Base-by-base conservation (phyloP, 768 basidiomycete genomes). In the Clavaria fumosa region DNA sequence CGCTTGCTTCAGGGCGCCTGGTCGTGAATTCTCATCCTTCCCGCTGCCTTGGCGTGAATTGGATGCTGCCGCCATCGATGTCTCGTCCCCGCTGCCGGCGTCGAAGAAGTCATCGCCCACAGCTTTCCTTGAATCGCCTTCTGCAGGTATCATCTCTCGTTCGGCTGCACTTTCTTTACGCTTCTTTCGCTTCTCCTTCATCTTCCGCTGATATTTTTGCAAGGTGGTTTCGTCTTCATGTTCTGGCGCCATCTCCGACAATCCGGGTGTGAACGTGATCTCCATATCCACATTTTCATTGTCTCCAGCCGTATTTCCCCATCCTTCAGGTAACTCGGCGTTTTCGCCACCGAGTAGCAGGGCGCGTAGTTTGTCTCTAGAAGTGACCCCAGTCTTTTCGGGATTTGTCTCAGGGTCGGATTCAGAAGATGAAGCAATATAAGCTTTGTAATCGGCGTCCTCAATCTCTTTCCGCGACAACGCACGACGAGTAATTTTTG, bases 211-310 rank as follows among this genome's bases (percentile, higher is more conserved):
- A 56, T 99, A 99, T 49, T 61, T 75, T 51, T 91, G 88, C 23
- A 97, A 57, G 1, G 88, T 84, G 4, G 83, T 96, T 61, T 93
- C 79, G 35, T 67, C 66, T 36, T 66, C 65, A 11, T 62, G 26
- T 4, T 24, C 63, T 14, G 54, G 62, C 46, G 64, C 68, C 44
- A 56, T 53, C 34, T 64, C 70, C 40, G 65, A 75, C 26, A 97
- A 60, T 4, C 78, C 93, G 2, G 95, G 86, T 11, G 72, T 77
- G 55, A 99, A 97, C 0, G 93, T 96, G 50, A 99, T 81, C 59
- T 96, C 80, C 83, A 99, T 83, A 40, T 90, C 86, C 6, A 77
- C 68, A 46, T 78, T 75, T 27, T 56, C 60, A 14, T 52, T 60
- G 27, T 53, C 58, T 11, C 55, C 62, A 2, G 56, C 59, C 18